These are phyloP conservation scores for Leccinum fibrillosum DNA, from an alignment of 768 basidiomycete species.

Conservation along the genomic window DNA sequence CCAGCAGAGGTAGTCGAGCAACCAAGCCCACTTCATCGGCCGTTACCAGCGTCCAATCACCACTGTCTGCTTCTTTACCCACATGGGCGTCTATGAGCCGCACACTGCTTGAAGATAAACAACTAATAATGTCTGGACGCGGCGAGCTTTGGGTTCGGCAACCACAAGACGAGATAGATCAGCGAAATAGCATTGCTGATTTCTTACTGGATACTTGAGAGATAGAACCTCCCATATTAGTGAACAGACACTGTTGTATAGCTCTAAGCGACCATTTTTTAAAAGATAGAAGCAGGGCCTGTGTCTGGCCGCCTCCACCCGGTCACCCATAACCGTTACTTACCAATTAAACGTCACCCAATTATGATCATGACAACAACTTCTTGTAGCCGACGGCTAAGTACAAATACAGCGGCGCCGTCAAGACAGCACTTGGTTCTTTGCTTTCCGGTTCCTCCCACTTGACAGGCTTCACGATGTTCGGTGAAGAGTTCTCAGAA, in stretches of 20 bases:
- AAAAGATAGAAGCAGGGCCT: background rate
- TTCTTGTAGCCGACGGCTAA: slow-evolving; percentile 27
- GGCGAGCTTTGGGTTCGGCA: slow-evolving; percentile 33
- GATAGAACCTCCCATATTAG: background rate
- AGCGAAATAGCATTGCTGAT: slow-evolving; percentile 36
- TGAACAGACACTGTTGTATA: background rate
- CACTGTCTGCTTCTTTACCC: slow-evolving; percentile 17
- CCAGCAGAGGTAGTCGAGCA: slow-evolving; percentile 51
- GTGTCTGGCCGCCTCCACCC: slow-evolving; percentile 1
- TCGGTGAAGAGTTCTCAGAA: slow-evolving; percentile 26
- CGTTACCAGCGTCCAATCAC: slow-evolving; percentile 5
- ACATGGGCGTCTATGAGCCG: slow-evolving; percentile 33
- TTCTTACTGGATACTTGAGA: slow-evolving; percentile 36
- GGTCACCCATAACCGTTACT: background rate
- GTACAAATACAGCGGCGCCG: slow-evolving; percentile 25
- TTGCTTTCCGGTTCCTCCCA: background rate
- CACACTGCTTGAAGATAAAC: slow-evolving; percentile 1
- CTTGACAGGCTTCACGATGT: slow-evolving; percentile 14
- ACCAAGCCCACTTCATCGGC: slow-evolving; percentile 16
- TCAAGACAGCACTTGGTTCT: background rate
- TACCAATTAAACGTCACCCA: background rate
- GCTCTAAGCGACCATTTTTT: background rate
- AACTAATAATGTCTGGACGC: background rate
- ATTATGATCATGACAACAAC: slow-evolving; percentile 1
- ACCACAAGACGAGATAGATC: slow-evolving; percentile 32